Evolutionary conservation across 768 basidiomycete species (phyloP), one percentile per base, ranked within the genome.

Genomic region (Lentinus tigrinus): DNA sequence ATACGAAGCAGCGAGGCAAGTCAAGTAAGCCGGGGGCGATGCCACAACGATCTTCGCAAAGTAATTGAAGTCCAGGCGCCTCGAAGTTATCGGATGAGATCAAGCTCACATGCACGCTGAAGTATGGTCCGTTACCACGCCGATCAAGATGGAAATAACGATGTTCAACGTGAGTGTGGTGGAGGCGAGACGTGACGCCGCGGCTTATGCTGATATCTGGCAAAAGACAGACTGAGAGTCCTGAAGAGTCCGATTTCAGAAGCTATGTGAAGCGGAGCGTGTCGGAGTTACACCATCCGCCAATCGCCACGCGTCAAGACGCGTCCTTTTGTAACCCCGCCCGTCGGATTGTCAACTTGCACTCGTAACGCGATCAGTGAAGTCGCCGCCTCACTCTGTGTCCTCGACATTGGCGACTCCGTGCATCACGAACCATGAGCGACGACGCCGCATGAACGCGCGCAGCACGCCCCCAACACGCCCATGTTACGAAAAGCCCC

Each of bases 51-150:
- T 16, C 50, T 31, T 31, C 31, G 7, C 31, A 11, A 31, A 31
- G 31, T 31, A 31, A 31, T 11, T 31, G 31, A 31, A 11, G 11
- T 31, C n/a, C n/a, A 19, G 50, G 43, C 56, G 56, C 55, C 31
- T 21, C n/a, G n/a, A 27, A n/a, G 24, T 21, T 43, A 59, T 59
- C 58, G 31, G 52, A 54, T 59, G 37, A 21, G 21, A 58, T 53
- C 37, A 56, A 17, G 19, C 46, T 23, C 26, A 38, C n/a, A 17
- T 21, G 37, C 50, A 51, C 50, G 24, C 31, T 31, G 50, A 23
- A n/a, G 14, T 39, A 38, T 24, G 50, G 50, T 39, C 36, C 23
- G 40, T 23, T 39, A 14, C n/a, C 21, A 38, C 21, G 36, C 17
- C 8, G 31, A 11, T n/a, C 24, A 4, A 17, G 34, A 14, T 14